phyloP scores from a whole-genome alignment of 129 eudicot species.

The Artemisia tridentata region DNA sequence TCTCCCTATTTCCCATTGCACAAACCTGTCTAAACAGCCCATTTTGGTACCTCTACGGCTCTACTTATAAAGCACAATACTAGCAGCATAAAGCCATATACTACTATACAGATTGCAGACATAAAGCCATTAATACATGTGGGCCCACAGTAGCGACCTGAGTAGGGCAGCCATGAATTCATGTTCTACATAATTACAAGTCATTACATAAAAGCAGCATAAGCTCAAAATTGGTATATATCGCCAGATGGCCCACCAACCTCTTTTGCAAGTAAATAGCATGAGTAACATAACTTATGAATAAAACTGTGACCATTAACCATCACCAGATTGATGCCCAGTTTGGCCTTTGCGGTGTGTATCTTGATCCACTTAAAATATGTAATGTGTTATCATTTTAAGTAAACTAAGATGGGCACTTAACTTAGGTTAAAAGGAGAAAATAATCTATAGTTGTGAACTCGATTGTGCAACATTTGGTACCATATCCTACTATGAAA shows the following conservation, averaged over 20 bases:
- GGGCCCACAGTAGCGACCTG: neutral
- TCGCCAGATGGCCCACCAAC: conserved; percentile 10
- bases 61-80: too few relatives aligned
- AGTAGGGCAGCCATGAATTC: neutral
- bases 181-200: neutral
- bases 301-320: conserved; percentile 21
- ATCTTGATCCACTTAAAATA: conserved; percentile 4
- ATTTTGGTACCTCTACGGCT: too few relatives aligned
- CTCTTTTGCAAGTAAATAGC: conserved; percentile 9
- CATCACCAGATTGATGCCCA: conserved; percentile 5
- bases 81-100: too few relatives aligned
- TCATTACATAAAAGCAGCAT: neutral
- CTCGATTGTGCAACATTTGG: neutral
- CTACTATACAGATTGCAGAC: too few relatives aligned
- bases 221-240: conserved; percentile 23
- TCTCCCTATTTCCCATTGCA: too few relatives aligned
- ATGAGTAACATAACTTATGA: conserved; percentile 23
- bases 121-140: neutral
- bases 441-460: conserved; percentile 11
- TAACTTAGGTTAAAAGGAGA: neutral
- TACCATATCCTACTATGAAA: conserved; percentile 15
- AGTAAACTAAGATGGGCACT: conserved; percentile 16
- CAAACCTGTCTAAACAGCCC: too few relatives aligned
- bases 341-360: conserved; percentile 2
- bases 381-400: neutral